Evolutionary conservation across 2,329 filamentous ascomycete species (phyloP).

Genomic region (Westerdykella ornata): DNA sequence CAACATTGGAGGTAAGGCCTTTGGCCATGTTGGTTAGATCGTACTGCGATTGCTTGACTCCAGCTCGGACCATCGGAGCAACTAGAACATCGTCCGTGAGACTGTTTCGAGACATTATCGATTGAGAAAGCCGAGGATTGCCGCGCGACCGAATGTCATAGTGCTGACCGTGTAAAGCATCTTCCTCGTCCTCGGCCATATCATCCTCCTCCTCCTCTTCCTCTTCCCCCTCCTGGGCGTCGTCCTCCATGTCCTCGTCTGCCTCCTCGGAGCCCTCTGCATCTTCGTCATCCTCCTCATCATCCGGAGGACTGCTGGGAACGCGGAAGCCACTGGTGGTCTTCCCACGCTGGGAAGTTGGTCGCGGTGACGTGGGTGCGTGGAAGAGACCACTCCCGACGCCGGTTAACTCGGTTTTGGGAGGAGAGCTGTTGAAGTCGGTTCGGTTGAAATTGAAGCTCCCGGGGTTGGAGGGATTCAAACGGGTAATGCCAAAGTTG

Average conservation of each 20-base stretch:
- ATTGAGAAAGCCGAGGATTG: slow-evolving; percentile 25
- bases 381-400: slow-evolving; percentile 22
- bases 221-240: slow-evolving; percentile 29
- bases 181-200: slow-evolving; percentile 10
- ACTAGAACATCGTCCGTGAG: slow-evolving; percentile 17
- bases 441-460: slow-evolving; percentile 9
- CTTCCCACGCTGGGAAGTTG: slow-evolving; percentile 24
- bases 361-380: slow-evolving; percentile 24
- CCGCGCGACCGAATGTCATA: slow-evolving; percentile 22
- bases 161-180: slow-evolving; percentile 39
- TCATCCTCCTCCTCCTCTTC: slow-evolving; percentile 37
- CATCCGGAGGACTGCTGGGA: slow-evolving; percentile 33
- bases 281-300: slow-evolving; percentile 32
- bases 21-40: slow-evolving; percentile 66
- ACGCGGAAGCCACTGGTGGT: slow-evolving; percentile 23
- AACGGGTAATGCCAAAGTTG: slow-evolving; percentile 48
- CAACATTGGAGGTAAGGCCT: slow-evolving; percentile 54
- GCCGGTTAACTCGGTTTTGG: slow-evolving; percentile 25
- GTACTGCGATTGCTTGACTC: slow-evolving; percentile 47
- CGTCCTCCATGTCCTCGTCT: slow-evolving; percentile 23
- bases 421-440: slow-evolving; percentile 31
- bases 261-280: slow-evolving; percentile 32
- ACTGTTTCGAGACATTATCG: slow-evolving; percentile 35
- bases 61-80: slow-evolving; percentile 20
- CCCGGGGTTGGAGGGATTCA: slow-evolving; percentile 23